Conservation (phyloP, 257 asterid species). For the Przewalskia tangutica region DNA sequence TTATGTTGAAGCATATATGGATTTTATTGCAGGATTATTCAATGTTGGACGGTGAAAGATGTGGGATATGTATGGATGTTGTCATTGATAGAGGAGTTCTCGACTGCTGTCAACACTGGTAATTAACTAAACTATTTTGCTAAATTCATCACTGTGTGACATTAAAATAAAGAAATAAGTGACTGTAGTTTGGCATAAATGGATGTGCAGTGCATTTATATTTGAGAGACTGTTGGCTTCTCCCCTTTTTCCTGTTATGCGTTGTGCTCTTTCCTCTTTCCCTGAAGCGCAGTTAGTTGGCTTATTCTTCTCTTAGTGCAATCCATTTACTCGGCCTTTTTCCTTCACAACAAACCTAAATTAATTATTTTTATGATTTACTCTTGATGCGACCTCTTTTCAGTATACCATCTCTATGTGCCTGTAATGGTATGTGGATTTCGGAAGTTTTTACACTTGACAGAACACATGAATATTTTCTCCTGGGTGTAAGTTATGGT, state of each 20-base stretch:
- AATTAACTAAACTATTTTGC: constrained; percentile 11
- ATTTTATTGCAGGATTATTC: constrained; percentile 49
- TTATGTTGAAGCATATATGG: background rate
- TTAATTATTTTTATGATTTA: background rate
- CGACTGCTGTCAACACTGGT: constrained; percentile 99
- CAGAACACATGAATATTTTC: background rate
- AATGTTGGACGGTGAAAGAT: constrained; percentile 71
- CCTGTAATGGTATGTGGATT: background rate
- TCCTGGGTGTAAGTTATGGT: background rate
- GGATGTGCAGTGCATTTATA: background rate
- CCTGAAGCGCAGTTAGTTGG: background rate
- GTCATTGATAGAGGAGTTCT: constrained; percentile 92
- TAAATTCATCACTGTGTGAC: background rate
- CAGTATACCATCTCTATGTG: background rate
- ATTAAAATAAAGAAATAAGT: background rate
- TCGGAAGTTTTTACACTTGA: background rate
- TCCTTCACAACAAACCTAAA: background rate
- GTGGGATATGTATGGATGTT: constrained; percentile 92
- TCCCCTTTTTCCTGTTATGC: background rate
- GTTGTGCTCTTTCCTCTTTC: background rate
- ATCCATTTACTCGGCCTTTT: background rate
- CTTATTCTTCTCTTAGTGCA: background rate
- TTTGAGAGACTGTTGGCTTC: background rate
- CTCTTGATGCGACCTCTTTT: background rate
- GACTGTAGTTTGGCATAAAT: background rate